Evolutionary conservation across 768 basidiomycete species (phyloP).

Genomic region (Glaciozyma antarctica): DNA sequence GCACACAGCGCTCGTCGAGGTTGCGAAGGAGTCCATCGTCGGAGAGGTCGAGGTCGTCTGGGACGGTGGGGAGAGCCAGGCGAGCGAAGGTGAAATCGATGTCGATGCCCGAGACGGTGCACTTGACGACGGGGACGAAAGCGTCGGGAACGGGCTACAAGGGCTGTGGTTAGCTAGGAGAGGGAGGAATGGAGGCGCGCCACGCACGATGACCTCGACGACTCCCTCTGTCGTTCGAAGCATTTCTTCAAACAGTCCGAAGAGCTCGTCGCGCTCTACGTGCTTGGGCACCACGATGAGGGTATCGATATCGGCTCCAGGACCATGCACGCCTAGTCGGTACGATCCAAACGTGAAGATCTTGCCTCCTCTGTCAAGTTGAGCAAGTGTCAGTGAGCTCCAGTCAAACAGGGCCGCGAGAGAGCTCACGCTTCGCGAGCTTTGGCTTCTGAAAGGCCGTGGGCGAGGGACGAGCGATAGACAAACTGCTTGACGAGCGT

Average conservation of each 20-base stretch:
- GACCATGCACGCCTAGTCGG: slow-evolving; percentile 92
- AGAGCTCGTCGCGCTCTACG: slow-evolving; percentile 91
- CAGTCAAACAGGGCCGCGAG: background rate
- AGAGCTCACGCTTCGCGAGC: slow-evolving; percentile 56
- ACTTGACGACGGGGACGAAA: slow-evolving; percentile 88
- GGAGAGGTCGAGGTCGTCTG: slow-evolving; percentile 77
- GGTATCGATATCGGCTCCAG: slow-evolving; percentile 95
- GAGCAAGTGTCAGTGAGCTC: background rate
- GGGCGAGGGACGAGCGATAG: slow-evolving; percentile 61
- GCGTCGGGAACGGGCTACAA: slow-evolving; percentile 90
- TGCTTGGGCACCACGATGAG: slow-evolving; percentile 94
- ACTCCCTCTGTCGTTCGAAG: slow-evolving; percentile 71
- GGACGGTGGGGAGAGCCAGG: slow-evolving; percentile 73
- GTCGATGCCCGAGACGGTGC: slow-evolving; percentile 81
- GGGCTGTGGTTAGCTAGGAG: background rate
- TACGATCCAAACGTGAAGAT: slow-evolving; percentile 99
- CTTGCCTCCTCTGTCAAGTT: slow-evolving; percentile 61
- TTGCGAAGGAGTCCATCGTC: slow-evolving; percentile 87
- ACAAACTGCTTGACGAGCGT: slow-evolving; percentile 90
- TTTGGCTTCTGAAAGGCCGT: slow-evolving; percentile 76
- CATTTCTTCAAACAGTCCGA: slow-evolving; percentile 81
- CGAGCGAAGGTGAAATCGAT: slow-evolving; percentile 92
- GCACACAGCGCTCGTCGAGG: slow-evolving; percentile 85
- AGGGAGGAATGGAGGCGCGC: background rate
- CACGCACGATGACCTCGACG: slow-evolving; percentile 76